phyloP scores from a whole-genome alignment of 2,329 filamentous ascomycete genomes.

The Ascochyta clinopodiicola region DNA sequence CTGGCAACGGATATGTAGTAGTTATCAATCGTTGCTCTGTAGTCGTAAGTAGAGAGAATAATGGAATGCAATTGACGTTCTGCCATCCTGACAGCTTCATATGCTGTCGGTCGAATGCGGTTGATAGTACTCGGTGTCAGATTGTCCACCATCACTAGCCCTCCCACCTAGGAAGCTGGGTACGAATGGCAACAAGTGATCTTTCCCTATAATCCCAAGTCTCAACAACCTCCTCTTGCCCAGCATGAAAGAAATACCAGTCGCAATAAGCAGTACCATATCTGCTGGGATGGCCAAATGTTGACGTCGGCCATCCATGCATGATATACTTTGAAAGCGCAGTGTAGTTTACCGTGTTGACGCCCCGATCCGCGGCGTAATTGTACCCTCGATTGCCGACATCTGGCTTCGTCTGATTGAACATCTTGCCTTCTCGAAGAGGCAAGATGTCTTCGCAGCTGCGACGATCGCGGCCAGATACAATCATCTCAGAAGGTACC shows the following conservation, averaged over 20 bases:
- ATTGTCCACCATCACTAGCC: neutral
- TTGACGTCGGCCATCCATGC: neutral
- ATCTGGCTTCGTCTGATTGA: slow-evolving; percentile 9
- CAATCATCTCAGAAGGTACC: slow-evolving; percentile 10
- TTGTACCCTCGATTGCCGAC: slow-evolving; percentile 5
- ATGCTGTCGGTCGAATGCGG: slow-evolving; percentile 7
- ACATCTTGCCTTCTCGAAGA: slow-evolving; percentile 4
- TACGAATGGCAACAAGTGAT: neutral
- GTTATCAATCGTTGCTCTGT: neutral
- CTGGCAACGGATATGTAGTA: neutral
- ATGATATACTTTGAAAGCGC: neutral
- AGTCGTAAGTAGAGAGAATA: neutral
- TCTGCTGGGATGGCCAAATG: neutral
- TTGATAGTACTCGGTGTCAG: slow-evolving; percentile 6
- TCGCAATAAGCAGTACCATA: neutral
- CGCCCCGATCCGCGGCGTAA: slow-evolving; percentile 4
- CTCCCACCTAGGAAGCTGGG: neutral
- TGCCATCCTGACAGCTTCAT: neutral
- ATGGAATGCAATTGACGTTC: neutral
- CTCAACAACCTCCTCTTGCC: slow-evolving; percentile 9
- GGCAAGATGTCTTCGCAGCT: slow-evolving; percentile 10
- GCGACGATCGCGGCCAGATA: slow-evolving; percentile 5
- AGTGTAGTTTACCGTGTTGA: slow-evolving; percentile 11
- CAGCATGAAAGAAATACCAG: slow-evolving; percentile 3
- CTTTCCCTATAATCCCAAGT: neutral